Conservation (phyloP, 306 rosid genomes). For the Canavalia gladiata region DNA sequence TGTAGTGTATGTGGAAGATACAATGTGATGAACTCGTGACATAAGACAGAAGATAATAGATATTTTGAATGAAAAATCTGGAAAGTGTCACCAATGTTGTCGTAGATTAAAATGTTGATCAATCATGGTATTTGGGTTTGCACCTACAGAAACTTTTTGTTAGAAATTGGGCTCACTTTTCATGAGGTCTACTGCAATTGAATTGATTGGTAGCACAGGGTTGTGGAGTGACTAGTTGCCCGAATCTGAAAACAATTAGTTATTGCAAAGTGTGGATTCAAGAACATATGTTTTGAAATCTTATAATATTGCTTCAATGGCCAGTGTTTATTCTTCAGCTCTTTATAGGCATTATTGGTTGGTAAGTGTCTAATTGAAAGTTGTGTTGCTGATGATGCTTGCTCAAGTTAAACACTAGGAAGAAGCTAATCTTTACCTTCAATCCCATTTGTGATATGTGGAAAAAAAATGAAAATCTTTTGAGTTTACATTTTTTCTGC, state of each 20-base stretch:
- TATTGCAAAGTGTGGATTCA: neutral
- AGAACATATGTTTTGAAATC: slow-evolving; percentile 21
- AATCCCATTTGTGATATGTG: neutral
- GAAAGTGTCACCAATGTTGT: neutral
- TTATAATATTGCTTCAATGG: slow-evolving; percentile 24
- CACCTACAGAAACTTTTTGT: neutral
- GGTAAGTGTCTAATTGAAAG: slow-evolving; percentile 31
- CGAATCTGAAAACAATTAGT: neutral
- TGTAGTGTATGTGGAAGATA: slow-evolving; percentile 1
- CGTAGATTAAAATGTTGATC: neutral
- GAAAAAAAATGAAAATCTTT: slow-evolving; percentile 8
- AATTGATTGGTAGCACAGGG: slow-evolving; percentile 4
- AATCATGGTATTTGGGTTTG: slow-evolving; percentile 6
- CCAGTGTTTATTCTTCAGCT: slow-evolving; percentile 19
- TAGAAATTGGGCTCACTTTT: neutral
- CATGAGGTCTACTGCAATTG: neutral
- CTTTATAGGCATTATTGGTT: slow-evolving; percentile 21
- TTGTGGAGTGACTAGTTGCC: neutral
- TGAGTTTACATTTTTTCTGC: neutral
- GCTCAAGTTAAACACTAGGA: slow-evolving; percentile 3
- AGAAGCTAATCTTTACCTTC: neutral
- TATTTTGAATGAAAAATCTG: neutral
- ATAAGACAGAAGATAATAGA: neutral
- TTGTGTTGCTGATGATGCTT: slow-evolving; percentile 29
- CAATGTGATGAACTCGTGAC: neutral